Evolutionary conservation across 2,329 filamentous ascomycete species (phyloP), one percentile per base, ranked within the genome.

Genomic region (Neocatenulostroma microsporum): DNA sequence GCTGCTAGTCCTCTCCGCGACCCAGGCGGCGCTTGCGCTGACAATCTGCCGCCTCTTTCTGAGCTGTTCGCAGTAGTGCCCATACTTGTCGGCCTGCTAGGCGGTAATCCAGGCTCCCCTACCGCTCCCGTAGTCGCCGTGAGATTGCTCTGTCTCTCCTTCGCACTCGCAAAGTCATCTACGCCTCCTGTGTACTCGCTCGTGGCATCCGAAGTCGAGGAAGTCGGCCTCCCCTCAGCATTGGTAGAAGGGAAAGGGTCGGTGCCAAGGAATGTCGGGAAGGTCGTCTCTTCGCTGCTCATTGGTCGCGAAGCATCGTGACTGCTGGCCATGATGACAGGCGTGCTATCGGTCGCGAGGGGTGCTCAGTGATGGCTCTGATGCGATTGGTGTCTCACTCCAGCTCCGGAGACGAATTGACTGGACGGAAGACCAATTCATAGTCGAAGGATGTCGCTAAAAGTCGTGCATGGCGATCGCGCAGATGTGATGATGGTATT

Each of bases 61-160:
- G 34, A 40, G 8, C 37, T 33, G 56, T 30, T 21, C 27, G 31
- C 52, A 30, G 61, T 61, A 25, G 64, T 64, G 17, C 58, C 62
- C 8, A 44, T 38, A 15, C 38, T 51, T 21, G 49, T 46, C 3
- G 67, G 67, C 19, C 68, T 60, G 32, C 65, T 66, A 1, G 67
- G 67, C 25, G 67, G 67, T 40, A 70, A 58, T 25, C 64, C 67
- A 24, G 66, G 53, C 47, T 70, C 67, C 34, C 67, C 68, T 5
- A 62, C 55, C 5, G 67, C 65, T 10, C 67, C 68, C 11, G 66
- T 69, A 60, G 50, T 34, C 7, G 63, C 49, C 21, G 48, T 41
- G 14, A 55, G 39, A 12, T 33, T 46, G 33, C 39, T 42, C 18
- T 44, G 39, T 31, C 33, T 31, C 25, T 44, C 40, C 19, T 37